A percentile compares a stretch with the other conserved stretches of the same genome.
Conservation (phyloP, 2,329 filamentous ascomycete species). For the Fusarium redolens region DNA sequence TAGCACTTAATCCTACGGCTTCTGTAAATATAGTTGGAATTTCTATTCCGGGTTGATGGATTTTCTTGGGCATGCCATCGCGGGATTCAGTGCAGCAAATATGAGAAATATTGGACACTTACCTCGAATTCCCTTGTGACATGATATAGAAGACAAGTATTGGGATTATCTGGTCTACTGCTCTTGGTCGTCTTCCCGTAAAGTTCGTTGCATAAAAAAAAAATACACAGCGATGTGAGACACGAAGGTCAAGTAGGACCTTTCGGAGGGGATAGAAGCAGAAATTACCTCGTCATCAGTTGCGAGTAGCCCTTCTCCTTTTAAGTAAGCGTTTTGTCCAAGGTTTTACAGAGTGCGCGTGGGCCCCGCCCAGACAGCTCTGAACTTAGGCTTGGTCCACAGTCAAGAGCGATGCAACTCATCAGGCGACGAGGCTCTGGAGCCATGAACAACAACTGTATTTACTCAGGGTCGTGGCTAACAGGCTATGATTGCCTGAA, state of each 20-base stretch:
- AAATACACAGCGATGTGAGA: too few relatives aligned
- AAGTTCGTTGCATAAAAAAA: too few relatives aligned
- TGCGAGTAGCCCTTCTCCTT: neutral
- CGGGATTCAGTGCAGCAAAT: accelerated
- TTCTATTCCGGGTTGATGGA: too few relatives aligned
- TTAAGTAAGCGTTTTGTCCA: neutral
- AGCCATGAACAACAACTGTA: neutral
- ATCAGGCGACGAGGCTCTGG: neutral
- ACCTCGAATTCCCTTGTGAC: neutral
- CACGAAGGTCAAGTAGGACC: too few relatives aligned
- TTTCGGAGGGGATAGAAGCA: neutral
- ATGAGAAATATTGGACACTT: neutral
- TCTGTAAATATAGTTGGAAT: neutral
- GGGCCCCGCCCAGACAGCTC: too few relatives aligned
- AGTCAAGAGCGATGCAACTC: neutral
- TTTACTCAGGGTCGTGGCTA: too few relatives aligned
- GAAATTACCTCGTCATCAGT: neutral
- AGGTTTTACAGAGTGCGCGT: neutral
- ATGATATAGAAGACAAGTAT: neutral
- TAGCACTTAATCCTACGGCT: too few relatives aligned
- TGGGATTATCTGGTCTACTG: too few relatives aligned
- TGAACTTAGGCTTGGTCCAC: neutral
- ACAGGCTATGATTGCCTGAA: too few relatives aligned
- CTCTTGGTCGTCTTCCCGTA: neutral
- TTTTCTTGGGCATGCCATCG: too few relatives aligned